phyloP scores from a whole-genome alignment of 1,139 yeast species.

The Saccharomycopsis crataegensis region DNA sequence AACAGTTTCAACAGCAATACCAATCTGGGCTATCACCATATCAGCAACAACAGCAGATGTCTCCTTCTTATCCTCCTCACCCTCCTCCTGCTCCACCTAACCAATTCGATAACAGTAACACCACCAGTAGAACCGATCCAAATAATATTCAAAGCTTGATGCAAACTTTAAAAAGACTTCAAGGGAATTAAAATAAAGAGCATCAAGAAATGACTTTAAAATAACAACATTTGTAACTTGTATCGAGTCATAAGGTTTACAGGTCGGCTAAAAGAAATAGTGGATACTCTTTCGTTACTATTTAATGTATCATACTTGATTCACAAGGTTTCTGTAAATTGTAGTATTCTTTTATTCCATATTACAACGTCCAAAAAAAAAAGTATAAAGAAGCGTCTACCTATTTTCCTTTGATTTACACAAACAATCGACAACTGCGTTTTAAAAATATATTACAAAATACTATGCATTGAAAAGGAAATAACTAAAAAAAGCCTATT shows the following conservation, averaged over 20 bases:
- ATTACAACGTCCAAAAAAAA: neutral
- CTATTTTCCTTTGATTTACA: no score
- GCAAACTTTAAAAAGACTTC: conserved; percentile 19
- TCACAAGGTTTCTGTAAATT: no score
- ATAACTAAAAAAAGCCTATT: no score
- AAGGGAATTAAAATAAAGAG: conserved; percentile 6
- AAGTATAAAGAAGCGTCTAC: no score
- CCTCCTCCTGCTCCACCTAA: conserved; percentile 3
- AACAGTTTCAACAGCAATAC: conserved; percentile 16
- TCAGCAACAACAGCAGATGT: conserved; percentile 14
- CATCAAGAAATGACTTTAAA: neutral
- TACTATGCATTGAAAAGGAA: no score
- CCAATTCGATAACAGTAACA: conserved; percentile 5
- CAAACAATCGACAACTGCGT: no score
- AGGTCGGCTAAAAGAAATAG: no score
- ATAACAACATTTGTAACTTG: neutral
- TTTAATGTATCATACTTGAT: no score
- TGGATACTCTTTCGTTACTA: no score
- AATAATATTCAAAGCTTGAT: conserved; percentile 18
- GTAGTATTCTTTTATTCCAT: neutral
- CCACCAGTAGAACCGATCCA: conserved; percentile 8
- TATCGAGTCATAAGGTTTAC: neutral
- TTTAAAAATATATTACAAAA: no score
- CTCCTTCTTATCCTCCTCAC: conserved; percentile 6
- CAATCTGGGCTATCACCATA: conserved; percentile 18